Evolutionary conservation across 129 eudicot species (phyloP), one percentile per base, ranked within the genome.

Genomic region (Artemisia annua): DNA sequence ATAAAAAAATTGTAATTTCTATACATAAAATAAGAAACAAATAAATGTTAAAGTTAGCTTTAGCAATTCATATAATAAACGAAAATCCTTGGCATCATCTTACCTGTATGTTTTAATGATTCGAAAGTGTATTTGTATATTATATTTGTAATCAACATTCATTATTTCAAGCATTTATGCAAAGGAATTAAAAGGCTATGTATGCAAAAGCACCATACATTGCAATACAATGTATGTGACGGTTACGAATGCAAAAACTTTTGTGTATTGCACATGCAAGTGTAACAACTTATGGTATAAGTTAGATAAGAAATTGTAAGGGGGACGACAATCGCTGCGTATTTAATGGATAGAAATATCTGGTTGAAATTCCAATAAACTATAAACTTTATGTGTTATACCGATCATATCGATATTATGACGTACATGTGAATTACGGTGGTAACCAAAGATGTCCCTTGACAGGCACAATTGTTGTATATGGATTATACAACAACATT

Each of bases 241-340:
- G 17, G 57, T 52, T 14, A 16, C 17, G 57, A 43, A 30, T 61
- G 32, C 48, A 61, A 61, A 61, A 14, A 28, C 48, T 61, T 61
- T 1, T 13, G 66, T 43, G 32, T 13, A 11, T 61, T 28, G 66
- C 66, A 28, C 66, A 61, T 61, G 48, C 48, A 28, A 61, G 11
- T 12, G 32, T 61, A 26, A 26, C 66, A 61, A 61, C 66, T 2
- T 14, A 17, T 61, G 48, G 48, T 30, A 39, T 61, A 32, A 32
- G 7, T 59, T 9, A 51, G 56, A n/a, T 11, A 15, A 13, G 19
- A 16, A 52, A 16, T 14, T 61, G 66, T 43, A 61, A 28, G 15
- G 28, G 66, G 66, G 48, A 39, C 66, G 5, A 28, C 46, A 61
- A 61, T 61, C 48, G 11, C 11, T 61, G 66, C 66, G 19, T 61